Percentiles rank a stretch among this genome's conserved stretches.
phyloP scores from a whole-genome alignment of 2,329 filamentous ascomycete genomes.

The Neopestalotiopsis clavispora region DNA sequence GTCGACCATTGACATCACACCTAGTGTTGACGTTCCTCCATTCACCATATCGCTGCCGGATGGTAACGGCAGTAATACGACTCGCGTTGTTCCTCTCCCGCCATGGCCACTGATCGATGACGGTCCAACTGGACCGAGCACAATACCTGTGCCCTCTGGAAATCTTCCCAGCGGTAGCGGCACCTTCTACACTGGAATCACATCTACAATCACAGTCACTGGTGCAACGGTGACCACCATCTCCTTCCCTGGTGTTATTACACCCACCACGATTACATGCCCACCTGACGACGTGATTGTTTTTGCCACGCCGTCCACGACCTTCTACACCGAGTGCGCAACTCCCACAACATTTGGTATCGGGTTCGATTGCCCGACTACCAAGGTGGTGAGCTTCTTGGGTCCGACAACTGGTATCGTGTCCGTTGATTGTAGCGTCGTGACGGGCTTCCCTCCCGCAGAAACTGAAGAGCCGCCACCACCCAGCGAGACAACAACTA shows the following conservation, averaged over 20 bases:
- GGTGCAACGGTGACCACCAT: too few species aligned
- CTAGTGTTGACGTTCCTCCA: slow-evolving; percentile 23
- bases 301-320: too few species aligned
- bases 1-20: background rate
- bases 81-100: slow-evolving; percentile 24
- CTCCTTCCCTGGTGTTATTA: background rate
- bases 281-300: too few species aligned
- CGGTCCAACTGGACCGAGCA: slow-evolving; percentile 18
- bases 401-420: slow-evolving; percentile 20
- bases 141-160: slow-evolving; percentile 1
- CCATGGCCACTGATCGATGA: slow-evolving; percentile 26
- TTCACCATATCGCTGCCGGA: slow-evolving; percentile 23
- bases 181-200: background rate
- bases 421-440: slow-evolving; percentile 15
- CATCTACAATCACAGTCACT: background rate
- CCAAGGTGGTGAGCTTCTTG: slow-evolving; percentile 21
- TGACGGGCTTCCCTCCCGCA: slow-evolving; percentile 1
- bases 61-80: slow-evolving; percentile 21
- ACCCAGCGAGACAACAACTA: too few species aligned
- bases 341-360: too few species aligned
- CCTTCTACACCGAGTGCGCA: too few species aligned
- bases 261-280: too few species aligned
- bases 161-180: background rate
- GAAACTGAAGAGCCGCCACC: slow-evolving; percentile 18
- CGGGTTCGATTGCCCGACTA: slow-evolving; percentile 17